These are phyloP conservation scores for Byssoonygena ceratinophila DNA, from an alignment of 2,329 filamentous ascomycete genomes.

Conservation along the genomic window DNA sequence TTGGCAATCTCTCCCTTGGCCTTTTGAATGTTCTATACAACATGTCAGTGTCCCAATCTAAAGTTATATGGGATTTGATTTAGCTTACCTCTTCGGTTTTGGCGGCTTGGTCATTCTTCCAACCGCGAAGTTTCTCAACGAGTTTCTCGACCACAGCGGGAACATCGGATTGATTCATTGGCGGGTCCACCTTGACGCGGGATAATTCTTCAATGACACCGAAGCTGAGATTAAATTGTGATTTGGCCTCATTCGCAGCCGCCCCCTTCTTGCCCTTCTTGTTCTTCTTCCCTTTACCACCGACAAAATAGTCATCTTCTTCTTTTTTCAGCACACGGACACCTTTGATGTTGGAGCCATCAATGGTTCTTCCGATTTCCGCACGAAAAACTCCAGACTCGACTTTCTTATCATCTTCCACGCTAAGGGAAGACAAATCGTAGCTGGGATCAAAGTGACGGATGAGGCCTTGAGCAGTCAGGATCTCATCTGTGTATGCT, in stretches of 20 bases:
- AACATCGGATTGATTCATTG: constrained; percentile 75
- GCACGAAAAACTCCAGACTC: constrained; percentile 63
- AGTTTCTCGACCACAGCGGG: constrained; percentile 74
- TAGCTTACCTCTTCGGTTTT: constrained; percentile 78
- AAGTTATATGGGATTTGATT: constrained; percentile 12
- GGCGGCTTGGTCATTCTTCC: constrained; percentile 79
- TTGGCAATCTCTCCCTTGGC: constrained; percentile 91
- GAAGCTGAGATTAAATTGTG: constrained; percentile 75
- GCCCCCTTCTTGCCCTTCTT: constrained; percentile 74
- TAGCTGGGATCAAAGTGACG: constrained; percentile 79
- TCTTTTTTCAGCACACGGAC: constrained; percentile 76
- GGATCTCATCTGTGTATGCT: constrained; percentile 87
- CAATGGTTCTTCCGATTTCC: constrained; percentile 69
- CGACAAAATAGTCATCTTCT: constrained; percentile 72
- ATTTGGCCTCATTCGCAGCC: constrained; percentile 34
- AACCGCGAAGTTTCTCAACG: constrained; percentile 78
- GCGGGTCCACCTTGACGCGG: constrained; percentile 75
- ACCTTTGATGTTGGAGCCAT: constrained; percentile 75
- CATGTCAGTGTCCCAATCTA: constrained; percentile 16
- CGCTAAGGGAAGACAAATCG: constrained; percentile 55
- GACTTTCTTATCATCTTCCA: constrained; percentile 36
- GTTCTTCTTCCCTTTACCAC: constrained; percentile 66
- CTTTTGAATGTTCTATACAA: constrained; percentile 77
- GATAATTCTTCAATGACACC: constrained; percentile 84
- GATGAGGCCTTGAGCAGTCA: constrained; percentile 75